Conservation (phyloP, 345 rosid species). For the Salix udensis region DNA sequence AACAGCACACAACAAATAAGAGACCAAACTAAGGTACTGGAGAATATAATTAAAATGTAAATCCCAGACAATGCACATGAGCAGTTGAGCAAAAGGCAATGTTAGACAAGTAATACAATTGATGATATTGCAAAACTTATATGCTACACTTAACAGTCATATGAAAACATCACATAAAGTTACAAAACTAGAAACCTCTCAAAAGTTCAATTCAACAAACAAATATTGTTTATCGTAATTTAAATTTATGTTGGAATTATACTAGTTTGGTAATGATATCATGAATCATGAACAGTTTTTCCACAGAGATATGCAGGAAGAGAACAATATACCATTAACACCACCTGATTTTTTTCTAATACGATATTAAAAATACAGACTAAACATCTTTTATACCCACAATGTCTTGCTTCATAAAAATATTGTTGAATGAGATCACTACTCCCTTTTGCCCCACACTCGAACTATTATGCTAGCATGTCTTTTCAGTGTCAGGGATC, state of each 20-base stretch:
- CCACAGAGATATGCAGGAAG: neutral
- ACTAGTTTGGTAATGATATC: neutral
- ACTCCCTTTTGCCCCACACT: neutral
- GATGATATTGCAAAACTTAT: neutral
- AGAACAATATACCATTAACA: neutral
- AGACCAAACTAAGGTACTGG: neutral
- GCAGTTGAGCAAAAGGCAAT: neutral
- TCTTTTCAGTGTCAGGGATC: neutral
- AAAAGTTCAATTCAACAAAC: neutral
- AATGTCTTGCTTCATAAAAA: neutral
- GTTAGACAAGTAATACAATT: neutral
- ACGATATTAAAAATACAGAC: neutral
- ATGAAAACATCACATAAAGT: neutral
- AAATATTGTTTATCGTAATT: neutral
- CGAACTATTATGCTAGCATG: neutral
- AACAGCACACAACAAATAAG: neutral
- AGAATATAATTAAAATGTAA: neutral
- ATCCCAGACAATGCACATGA: neutral
- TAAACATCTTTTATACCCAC: neutral
- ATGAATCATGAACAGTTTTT: neutral
- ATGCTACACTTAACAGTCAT: neutral
- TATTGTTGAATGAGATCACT: neutral
- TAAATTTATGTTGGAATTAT: neutral
- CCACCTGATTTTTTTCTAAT: neutral
- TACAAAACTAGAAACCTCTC: conserved; percentile 1